Base-by-base conservation (phyloP, 2,329 filamentous ascomycete genomes). In the Botrytis fragariae region DNA sequence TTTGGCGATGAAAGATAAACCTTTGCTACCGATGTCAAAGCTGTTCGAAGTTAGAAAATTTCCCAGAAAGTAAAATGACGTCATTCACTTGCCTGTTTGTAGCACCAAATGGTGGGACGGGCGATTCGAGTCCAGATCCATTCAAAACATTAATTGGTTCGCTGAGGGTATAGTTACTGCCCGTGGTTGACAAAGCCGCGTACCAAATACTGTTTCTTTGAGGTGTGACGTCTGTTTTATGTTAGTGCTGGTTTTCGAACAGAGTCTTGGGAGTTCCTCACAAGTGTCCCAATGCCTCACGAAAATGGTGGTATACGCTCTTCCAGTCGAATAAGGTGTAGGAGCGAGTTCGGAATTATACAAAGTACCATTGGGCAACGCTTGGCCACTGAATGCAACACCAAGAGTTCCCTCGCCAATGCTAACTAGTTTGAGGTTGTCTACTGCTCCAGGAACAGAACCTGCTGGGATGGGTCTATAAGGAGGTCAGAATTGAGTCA, bases 271-370 rank as follows among this genome's bases (percentile, higher is more conserved):
- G 5, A 8, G 5, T 57, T 57, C 67, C 75, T 74, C 67, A 79
- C 77, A 78, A 32, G 75, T 71, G 68, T 79, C 78, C 77, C 77
- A 78, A 74, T 79, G 77, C 67, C 77, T 75, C 1, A 79, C 76
- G 37, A 78, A 78, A 44, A 77, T 57, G 4, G 61, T 62, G 2
- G 77, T 77, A 60, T 79, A 79, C 32, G 76, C 74, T 69, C 70
- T 72, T 9, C 75, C 77, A 35, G 69, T 71, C 0, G 77, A 76
- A 14, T 72, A 22, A 1, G 76, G 76, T 7, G 44, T 74, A 59
- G 73, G 67, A 32, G 72, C 77, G 35, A 76, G 73, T n/a, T 72
- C 73, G 9, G 76, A 72, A 65, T 78, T 78, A 54, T 77, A 77
- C 8, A 79, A 63, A 3, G 76, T 74, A 37, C 77, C 75, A 73